Base-by-base conservation (phyloP, 495 filamentous ascomycete species). In the Penicillium alfredii region DNA sequence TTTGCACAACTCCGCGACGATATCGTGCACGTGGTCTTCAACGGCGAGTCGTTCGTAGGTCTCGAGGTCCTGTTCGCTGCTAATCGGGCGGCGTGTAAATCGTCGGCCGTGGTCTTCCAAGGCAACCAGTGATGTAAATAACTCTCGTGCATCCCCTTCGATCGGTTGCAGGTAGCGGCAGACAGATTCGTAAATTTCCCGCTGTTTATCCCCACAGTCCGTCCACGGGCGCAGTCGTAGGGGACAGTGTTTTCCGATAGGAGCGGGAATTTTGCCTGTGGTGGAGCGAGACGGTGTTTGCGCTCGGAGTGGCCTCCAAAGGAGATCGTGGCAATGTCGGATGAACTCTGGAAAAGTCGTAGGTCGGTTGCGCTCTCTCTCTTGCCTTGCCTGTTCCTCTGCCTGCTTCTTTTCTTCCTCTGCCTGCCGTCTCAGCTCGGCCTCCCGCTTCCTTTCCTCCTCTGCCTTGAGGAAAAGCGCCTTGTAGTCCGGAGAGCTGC, bases 321-420 rank as follows among this genome's bases (percentile, higher is more conserved):
- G 40, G 15, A 60, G 38, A 35, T 54, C 40, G 29, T 64, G 56
- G 35, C 56, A 61, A 30, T 44, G 33, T 40, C 32, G 40, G 32
- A 65, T 46, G 45, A 59, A 58, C 40, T 61, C 63, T 45, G 21
- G 35, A 38, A 60, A 57, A 32, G 60, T 58, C 23, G 61, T 67
- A n/a, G 13, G 43, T n/a, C n/a, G 27, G 22, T 33, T 40, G 16
- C 21, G 29, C 14, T 30, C 13, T 28, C 18, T 23, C 7, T 30
- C 23, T n/a, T 40, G 33, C 11, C 15, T 20, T 17, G 15, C 8
- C 14, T 17, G 11, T 23, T 39, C 42, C 14, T 45, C 42, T 11
- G 35, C 35, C 30, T 45, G 22, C 14, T 34, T 30, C 14, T 18
- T 25, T 13, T 21, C 11, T 28, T 40, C 28, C 17, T 11, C 28